Base-by-base conservation (phyloP, 495 filamentous ascomycete genomes). In the Aspergillus saccharolyticus region DNA sequence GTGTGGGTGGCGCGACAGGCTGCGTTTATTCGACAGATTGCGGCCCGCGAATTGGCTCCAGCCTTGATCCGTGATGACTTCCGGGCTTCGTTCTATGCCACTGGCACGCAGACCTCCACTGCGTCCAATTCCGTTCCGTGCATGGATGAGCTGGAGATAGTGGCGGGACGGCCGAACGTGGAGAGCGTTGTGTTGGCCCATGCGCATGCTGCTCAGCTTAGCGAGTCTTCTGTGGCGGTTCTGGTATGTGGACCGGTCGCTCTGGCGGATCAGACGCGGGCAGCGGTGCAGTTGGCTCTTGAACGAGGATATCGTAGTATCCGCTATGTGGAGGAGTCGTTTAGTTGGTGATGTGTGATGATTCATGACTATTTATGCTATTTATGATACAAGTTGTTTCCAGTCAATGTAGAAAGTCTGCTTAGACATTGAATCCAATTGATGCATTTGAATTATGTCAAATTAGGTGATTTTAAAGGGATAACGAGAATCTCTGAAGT, bases 201-300 rank as follows among this genome's bases (percentile, higher is more conserved):
- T 15, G 73, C 70, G 3, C 61, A 63, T 18, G 67, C 63, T 55
- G 68, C 68, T 5, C 65, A 57, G 22, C 50, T 56, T 12, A 60
- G 63, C 19, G 63, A 64, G 12, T 61, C 53, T 4, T 66, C 62
- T n/a, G 64, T 71, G 21, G 63, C 73, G 0, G 74, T 83, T 9
- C 42, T 84, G 9, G 72, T 77, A 3, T 84, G 80, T 59, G 81
- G 80, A 6, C 80, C 79, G 10, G 58, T 59, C 2, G 63, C 63
- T 4, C 76, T 84, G 72, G 78, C 75, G 3, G 74, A 82, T 63
- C 76, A 78, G 46, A 71, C 74, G 0, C 68, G 79, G 53, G 63
- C 59, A 17, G 76, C 77, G 28, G 76, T 77, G 20, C 65, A 70
- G 45, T 25, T 61, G 5, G 68, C 70, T 5, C 65, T 76, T 62